Percentiles rank a stretch among this genome's conserved stretches.
Evolutionary conservation across 1,284 basidiomycete species (phyloP).

Genomic region (Boletus semigastroideus): DNA sequence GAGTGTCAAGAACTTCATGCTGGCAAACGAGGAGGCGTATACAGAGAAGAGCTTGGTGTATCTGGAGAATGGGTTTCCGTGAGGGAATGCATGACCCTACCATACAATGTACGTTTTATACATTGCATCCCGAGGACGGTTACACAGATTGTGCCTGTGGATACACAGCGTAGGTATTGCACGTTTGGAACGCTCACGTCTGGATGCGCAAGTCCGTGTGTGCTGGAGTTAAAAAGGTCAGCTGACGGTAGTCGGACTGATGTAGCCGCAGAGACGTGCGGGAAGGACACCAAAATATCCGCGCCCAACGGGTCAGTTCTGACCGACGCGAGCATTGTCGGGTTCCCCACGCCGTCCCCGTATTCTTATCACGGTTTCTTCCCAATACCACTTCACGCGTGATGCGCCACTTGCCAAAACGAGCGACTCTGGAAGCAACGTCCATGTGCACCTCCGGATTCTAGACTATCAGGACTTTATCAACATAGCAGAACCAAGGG

Average conservation of each 20-base stretch:
- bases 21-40: background rate
- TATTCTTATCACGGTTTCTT: slow-evolving; percentile 9
- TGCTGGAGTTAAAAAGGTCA: no score
- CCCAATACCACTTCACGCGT: background rate
- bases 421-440: no score
- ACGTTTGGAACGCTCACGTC: no score
- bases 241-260: no score
- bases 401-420: background rate
- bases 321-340: background rate
- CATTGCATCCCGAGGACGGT: no score
- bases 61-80: background rate
- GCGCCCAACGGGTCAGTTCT: background rate
- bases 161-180: no score
- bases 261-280: no score
- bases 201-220: no score
- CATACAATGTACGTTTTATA: no score
- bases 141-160: no score
- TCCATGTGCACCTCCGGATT: no score
- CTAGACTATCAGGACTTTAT: background rate
- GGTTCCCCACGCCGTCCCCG: background rate
- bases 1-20: slow-evolving; percentile 25
- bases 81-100: background rate
- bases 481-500: background rate
- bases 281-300: no score
- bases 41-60: background rate